Evolutionary conservation across 352 stramenopile species (phyloP).

Genomic region (Discostella stelligera): DNA sequence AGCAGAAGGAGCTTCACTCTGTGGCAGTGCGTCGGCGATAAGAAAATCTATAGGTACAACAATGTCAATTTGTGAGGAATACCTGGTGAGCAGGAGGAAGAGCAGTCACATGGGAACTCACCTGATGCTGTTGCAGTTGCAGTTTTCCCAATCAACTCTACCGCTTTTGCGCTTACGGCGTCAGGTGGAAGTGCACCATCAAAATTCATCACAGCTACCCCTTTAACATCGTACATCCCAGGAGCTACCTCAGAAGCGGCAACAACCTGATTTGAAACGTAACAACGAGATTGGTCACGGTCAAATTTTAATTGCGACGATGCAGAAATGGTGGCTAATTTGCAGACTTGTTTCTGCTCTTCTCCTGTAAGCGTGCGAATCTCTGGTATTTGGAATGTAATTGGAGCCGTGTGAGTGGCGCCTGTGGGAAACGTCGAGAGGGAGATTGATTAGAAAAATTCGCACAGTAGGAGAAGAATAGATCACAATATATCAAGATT

Average conservation of each 20-base stretch:
- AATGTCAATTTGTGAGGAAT: not conserved
- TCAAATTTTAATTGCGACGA: slow-evolving; percentile 33
- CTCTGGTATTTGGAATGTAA: slow-evolving; percentile 39
- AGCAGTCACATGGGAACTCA: not conserved
- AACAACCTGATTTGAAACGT: slow-evolving; percentile 33
- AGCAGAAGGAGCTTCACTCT: slow-evolving; percentile 45
- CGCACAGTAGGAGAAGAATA: too few species aligned
- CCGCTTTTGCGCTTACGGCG: slow-evolving; percentile 2
- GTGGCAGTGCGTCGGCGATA: slow-evolving; percentile 33
- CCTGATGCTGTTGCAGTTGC: slow-evolving; percentile 34
- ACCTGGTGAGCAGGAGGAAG: not conserved
- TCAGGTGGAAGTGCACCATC: slow-evolving; percentile 14
- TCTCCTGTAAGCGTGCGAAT: slow-evolving; percentile 41
- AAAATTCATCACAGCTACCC: slow-evolving; percentile 40
- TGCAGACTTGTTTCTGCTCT: slow-evolving; percentile 53
- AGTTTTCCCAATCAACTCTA: slow-evolving; percentile 17
- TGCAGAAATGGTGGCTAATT: slow-evolving; percentile 28
- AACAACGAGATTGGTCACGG: slow-evolving; percentile 31
- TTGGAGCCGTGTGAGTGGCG: slow-evolving; percentile 8
- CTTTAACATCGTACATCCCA: slow-evolving; percentile 38
- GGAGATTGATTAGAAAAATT: not conserved
- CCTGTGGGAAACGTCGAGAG: slow-evolving; percentile 2
- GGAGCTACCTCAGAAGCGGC: slow-evolving; percentile 21
- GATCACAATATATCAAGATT: not conserved
- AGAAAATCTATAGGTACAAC: slow-evolving; percentile 39